Percentiles rank a stretch among this genome's conserved stretches.
Evolutionary conservation across 2,329 filamentous ascomycete species (phyloP).

Genomic region (Alternaria longipes): DNA sequence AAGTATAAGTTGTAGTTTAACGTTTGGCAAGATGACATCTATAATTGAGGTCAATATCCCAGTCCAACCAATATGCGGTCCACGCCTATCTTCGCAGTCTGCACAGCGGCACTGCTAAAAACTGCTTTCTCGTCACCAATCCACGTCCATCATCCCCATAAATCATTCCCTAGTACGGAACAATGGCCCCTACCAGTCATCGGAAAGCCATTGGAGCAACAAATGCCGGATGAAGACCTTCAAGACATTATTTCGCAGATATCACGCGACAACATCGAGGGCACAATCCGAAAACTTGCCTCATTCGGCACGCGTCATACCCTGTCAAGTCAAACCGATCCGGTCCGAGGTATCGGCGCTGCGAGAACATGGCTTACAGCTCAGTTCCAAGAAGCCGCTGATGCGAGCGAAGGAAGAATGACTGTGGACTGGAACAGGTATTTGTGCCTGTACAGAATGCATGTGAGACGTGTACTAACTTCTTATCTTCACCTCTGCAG

Average conservation of each 20-base stretch:
- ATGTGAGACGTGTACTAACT: not conserved
- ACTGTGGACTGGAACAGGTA: constrained; percentile 56
- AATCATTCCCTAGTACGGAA: constrained; percentile 22
- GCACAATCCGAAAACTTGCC: constrained; percentile 60
- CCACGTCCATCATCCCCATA: constrained; percentile 19
- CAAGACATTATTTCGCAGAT: constrained; percentile 49
- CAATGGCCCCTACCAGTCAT: constrained; percentile 51
- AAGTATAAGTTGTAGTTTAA: not conserved
- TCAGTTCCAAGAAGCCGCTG: constrained; percentile 58
- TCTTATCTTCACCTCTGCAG: constrained; percentile 31
- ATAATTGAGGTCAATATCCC: not conserved
- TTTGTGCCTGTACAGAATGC: not conserved
- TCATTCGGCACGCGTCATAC: constrained; percentile 65
- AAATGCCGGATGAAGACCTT: constrained; percentile 51
- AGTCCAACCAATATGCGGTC: constrained; percentile 23
- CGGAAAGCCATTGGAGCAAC: constrained; percentile 44
- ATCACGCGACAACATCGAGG: constrained; percentile 55
- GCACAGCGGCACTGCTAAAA: constrained; percentile 14
- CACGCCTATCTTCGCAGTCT: constrained; percentile 9
- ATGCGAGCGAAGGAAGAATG: constrained; percentile 58
- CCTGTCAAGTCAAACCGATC: constrained; percentile 60
- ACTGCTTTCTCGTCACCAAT: constrained; percentile 21
- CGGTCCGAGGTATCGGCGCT: constrained; percentile 62
- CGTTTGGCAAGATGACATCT: not conserved
- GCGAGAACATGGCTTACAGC: constrained; percentile 63